Conservation (phyloP, 1,284 basidiomycete genomes). For the Naganishia albida region DNA sequence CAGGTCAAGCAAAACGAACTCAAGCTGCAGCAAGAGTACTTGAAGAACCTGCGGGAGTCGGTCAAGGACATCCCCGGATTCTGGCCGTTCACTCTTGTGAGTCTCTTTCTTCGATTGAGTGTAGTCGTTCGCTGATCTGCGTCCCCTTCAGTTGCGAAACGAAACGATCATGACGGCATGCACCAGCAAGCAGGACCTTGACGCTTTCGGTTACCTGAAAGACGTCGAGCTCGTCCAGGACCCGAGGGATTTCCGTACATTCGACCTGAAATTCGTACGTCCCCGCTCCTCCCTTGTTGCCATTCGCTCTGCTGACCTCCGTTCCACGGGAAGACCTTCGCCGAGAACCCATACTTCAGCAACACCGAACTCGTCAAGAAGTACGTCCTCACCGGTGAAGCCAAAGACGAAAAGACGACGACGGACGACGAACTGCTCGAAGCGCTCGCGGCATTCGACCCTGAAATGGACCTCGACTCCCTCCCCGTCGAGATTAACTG, state of each 20-base stretch:
- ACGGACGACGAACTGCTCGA: not conserved
- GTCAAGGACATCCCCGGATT: constrained; percentile 33
- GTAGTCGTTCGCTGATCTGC: not conserved
- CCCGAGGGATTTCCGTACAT: constrained; percentile 48
- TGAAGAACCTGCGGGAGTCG: constrained; percentile 7
- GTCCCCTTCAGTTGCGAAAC: constrained; percentile 38
- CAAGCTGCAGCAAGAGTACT: constrained; percentile 12
- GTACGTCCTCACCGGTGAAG: constrained; percentile 38
- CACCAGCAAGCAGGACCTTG: constrained; percentile 44
- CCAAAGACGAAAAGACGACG: not conserved
- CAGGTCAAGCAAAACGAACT: constrained; percentile 18
- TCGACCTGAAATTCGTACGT: constrained; percentile 52
- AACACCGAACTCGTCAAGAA: constrained; percentile 49
- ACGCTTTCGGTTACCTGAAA: constrained; percentile 47
- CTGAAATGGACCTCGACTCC: constrained; percentile 30
- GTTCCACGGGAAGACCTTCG: constrained; percentile 39
- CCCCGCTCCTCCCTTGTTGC: not conserved
- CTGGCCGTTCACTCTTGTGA: constrained; percentile 32
- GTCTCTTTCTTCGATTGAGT: not conserved
- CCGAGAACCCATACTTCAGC: constrained; percentile 53
- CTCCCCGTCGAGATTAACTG: constrained; percentile 52
- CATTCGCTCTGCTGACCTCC: not conserved
- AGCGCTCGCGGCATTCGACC: constrained; percentile 17
- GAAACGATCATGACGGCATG: constrained; percentile 36
- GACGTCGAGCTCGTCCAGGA: constrained; percentile 51